A percentile compares a stretch with the other conserved stretches of the same genome.
Conservation (phyloP, 2,329 filamentous ascomycete genomes). For the Metarhizium guizhouense region DNA sequence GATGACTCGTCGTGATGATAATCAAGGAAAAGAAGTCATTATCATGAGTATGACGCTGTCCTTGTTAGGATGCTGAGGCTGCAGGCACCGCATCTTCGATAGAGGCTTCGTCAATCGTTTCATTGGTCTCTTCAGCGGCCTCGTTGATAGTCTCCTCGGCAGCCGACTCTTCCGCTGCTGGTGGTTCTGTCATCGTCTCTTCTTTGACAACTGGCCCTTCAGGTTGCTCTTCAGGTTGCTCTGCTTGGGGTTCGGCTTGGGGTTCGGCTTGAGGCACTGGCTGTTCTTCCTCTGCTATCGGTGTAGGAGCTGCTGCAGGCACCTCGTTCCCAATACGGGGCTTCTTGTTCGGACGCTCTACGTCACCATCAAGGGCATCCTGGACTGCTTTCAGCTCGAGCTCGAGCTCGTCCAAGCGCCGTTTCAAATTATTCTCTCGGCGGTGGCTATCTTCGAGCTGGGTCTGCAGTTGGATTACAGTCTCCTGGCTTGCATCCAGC, state of each 20-base stretch:
- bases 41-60: neutral
- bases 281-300: neutral
- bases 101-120: neutral
- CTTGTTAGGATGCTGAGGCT: neutral
- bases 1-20: neutral
- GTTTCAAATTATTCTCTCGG: conserved; percentile 73
- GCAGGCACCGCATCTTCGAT: neutral
- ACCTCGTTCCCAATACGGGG: conserved; percentile 6
- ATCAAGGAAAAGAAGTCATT: neutral
- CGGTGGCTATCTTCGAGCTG: conserved; percentile 70
- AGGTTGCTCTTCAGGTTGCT: neutral
- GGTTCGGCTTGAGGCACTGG: neutral
- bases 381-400: conserved; percentile 36
- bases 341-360: conserved; percentile 10
- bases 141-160: neutral
- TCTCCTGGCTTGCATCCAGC: conserved; percentile 36
- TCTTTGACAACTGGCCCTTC: neutral
- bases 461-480: conserved; percentile 39
- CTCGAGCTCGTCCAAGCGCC: conserved; percentile 72
- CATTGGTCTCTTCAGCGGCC: neutral
- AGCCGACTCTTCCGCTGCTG: too few species aligned
- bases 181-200: neutral
- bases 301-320: neutral
- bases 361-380: conserved; percentile 7
- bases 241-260: neutral